Conservation (phyloP, 139 green algal genomes). For the Zygnema cylindricum region DNA sequence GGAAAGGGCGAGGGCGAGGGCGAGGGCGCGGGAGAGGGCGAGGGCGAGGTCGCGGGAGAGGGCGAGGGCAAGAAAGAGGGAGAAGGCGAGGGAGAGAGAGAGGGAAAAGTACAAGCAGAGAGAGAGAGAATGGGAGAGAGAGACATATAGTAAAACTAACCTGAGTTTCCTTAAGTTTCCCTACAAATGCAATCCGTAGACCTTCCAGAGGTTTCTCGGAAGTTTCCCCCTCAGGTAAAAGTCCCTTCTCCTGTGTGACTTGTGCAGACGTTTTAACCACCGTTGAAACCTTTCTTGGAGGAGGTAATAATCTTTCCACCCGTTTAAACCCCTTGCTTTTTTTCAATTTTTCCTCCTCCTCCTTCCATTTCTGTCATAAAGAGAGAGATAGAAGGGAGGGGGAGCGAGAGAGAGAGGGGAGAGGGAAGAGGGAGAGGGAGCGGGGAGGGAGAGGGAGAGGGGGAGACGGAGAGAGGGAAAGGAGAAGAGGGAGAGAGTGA, state of each 20-base stretch:
- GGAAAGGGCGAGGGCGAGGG: background rate
- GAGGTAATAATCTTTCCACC: background rate
- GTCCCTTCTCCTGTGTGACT: background rate
- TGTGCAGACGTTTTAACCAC: background rate
- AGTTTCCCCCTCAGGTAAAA: background rate
- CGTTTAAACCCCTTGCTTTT: background rate
- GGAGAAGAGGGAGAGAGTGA: too few species aligned
- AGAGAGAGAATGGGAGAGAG: background rate
- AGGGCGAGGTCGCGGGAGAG: background rate
- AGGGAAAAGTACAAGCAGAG: background rate
- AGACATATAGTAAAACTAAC: background rate
- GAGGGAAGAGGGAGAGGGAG: background rate
- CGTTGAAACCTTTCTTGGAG: too few species aligned
- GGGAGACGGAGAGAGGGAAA: too few species aligned
- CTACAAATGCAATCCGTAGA: background rate
- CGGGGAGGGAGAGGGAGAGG: background rate
- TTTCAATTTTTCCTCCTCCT: background rate
- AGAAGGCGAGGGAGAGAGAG: constrained; percentile 13
- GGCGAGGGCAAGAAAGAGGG: background rate
- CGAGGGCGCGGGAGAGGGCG: background rate
- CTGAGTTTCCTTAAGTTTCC: constrained; percentile 9
- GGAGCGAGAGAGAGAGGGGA: background rate
- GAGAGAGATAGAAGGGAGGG: background rate
- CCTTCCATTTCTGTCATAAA: background rate
- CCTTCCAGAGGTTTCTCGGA: constrained; percentile 12